Percentiles rank a stretch among this genome's conserved stretches.
These are phyloP conservation scores for Talaromyces marneffei DNA, from an alignment of 2,329 filamentous ascomycete genomes.

Conservation along the genomic window DNA sequence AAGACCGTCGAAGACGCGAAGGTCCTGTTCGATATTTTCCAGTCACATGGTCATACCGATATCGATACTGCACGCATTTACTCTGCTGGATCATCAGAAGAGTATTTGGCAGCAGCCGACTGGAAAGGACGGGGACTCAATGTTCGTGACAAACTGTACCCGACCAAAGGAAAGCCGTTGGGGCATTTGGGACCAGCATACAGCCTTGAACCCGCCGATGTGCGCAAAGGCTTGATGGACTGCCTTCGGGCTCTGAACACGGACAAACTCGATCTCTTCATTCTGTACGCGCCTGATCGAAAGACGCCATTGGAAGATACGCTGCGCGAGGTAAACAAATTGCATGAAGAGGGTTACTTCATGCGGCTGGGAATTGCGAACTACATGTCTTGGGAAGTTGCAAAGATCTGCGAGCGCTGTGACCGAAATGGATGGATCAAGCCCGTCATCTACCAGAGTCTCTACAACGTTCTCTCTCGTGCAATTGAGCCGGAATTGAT, in stretches of 20 bases:
- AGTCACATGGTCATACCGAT: slow-evolving; percentile 24
- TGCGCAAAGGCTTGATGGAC: slow-evolving; percentile 30
- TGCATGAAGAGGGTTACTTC: slow-evolving; percentile 44
- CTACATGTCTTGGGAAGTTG: slow-evolving; percentile 44
- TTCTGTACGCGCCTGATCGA: slow-evolving; percentile 49
- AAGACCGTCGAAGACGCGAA: slow-evolving; percentile 18
- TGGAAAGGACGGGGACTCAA: slow-evolving; percentile 37
- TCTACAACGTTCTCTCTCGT: slow-evolving; percentile 38
- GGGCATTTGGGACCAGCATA: slow-evolving; percentile 19
- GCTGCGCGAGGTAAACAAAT: slow-evolving; percentile 42
- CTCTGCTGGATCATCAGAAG: slow-evolving; percentile 26
- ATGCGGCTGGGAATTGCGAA: slow-evolving; percentile 44
- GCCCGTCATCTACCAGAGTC: slow-evolving; percentile 45
- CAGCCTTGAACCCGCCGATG: slow-evolving; percentile 26
- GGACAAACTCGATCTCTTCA: slow-evolving; percentile 44
- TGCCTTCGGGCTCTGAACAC: slow-evolving; percentile 37
- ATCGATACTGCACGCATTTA: slow-evolving; percentile 30
- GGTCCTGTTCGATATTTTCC: slow-evolving; percentile 26
- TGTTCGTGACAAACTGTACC: slow-evolving; percentile 43
- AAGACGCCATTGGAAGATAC: slow-evolving; percentile 43
- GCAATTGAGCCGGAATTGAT: slow-evolving; percentile 39
- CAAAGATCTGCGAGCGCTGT: slow-evolving; percentile 44
- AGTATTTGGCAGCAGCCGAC: slow-evolving; percentile 38
- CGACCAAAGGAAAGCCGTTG: slow-evolving; percentile 20
- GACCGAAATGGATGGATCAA: slow-evolving; percentile 36